Conservation (phyloP, 768 basidiomycete species). For the Pleurotus giganteus region DNA sequence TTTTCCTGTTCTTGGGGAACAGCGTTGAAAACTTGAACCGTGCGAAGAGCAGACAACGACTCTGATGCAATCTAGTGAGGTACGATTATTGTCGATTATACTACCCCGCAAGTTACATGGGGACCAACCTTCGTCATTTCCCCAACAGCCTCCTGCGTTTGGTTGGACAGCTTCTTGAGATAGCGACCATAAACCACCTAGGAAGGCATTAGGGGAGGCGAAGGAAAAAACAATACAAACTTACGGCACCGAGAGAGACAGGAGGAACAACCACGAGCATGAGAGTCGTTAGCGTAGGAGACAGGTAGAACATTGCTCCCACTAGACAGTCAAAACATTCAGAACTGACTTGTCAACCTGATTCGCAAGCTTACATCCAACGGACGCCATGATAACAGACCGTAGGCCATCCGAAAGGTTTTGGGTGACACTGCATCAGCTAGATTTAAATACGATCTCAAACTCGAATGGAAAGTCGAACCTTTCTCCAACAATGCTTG, state of each 20-base stretch:
- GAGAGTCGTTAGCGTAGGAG: slow-evolving; percentile 80
- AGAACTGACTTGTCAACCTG: neutral
- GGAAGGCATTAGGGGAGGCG: neutral
- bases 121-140: slow-evolving; percentile 81
- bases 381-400: slow-evolving; percentile 89
- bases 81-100: neutral
- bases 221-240: slow-evolving; percentile 17
- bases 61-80: slow-evolving; percentile 75
- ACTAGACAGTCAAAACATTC: slow-evolving; percentile 40
- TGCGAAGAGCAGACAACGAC: slow-evolving; percentile 81
- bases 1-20: slow-evolving; percentile 70
- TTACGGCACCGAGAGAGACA: slow-evolving; percentile 79
- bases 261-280: slow-evolving; percentile 95
- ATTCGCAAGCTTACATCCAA: slow-evolving; percentile 67
- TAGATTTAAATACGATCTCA: slow-evolving; percentile 4
- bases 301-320: slow-evolving; percentile 93
- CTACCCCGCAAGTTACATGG: slow-evolving; percentile 10
- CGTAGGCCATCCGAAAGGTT: slow-evolving; percentile 80
- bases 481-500: slow-evolving; percentile 93
- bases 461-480: slow-evolving; percentile 20
- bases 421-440: slow-evolving; percentile 59
- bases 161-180: slow-evolving; percentile 84
- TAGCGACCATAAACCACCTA: slow-evolving; percentile 97
- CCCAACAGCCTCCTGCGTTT: slow-evolving; percentile 92
- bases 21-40: slow-evolving; percentile 91